Conservation (phyloP, 1,139 yeast genomes). For the Yamadazyma friedrichii region DNA sequence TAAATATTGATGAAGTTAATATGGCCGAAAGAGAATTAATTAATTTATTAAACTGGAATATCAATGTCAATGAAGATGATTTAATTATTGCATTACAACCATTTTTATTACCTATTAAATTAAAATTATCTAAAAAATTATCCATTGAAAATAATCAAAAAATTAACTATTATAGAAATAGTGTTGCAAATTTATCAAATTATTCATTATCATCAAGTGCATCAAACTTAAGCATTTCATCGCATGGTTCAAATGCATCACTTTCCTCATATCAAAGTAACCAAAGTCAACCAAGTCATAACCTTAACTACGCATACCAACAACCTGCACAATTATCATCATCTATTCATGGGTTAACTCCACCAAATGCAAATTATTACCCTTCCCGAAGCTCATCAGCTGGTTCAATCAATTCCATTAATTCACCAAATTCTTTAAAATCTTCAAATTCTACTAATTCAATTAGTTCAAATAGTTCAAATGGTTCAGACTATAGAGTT, state of each 20-base stretch:
- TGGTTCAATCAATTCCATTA: slow-evolving; percentile 9
- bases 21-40: slow-evolving; percentile 88
- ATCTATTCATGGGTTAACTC: slow-evolving; percentile 1
- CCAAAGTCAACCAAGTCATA: neutral
- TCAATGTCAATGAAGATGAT: slow-evolving; percentile 67
- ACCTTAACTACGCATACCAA: neutral
- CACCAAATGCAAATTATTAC: neutral
- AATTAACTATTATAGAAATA: slow-evolving; percentile 39
- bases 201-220: slow-evolving; percentile 1
- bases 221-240: slow-evolving; percentile 1
- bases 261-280: slow-evolving; percentile 1
- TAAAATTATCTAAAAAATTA: slow-evolving; percentile 24
- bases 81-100: slow-evolving; percentile 68
- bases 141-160: slow-evolving; percentile 34
- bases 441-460: slow-evolving; percentile 10
- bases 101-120: slow-evolving; percentile 71
- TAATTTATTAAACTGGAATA: slow-evolving; percentile 79
- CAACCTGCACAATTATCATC: neutral
- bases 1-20: slow-evolving; percentile 76
- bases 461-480: slow-evolving; percentile 9
- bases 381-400: slow-evolving; percentile 11
- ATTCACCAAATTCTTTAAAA: slow-evolving; percentile 10
- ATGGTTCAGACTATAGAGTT: slow-evolving; percentile 12
- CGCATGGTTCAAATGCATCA: slow-evolving; percentile 1
- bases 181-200: slow-evolving; percentile 18